These are phyloP conservation scores for Trichoderma sp. DNA, from an alignment of 2,329 filamentous ascomycete species.

Conservation along the genomic window DNA sequence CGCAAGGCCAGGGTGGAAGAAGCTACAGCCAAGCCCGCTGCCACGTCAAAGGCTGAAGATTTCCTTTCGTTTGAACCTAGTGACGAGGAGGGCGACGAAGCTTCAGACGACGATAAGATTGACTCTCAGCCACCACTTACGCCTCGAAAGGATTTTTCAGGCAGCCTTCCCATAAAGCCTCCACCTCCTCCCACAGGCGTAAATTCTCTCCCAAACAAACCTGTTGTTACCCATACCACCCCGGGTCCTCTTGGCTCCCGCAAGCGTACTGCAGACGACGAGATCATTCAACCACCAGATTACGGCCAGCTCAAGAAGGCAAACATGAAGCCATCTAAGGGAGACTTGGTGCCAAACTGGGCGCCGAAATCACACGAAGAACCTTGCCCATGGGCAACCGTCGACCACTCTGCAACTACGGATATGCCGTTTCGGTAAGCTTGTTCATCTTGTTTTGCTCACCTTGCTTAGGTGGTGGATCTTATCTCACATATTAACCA, in stretches of 20 bases:
- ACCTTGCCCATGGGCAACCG: constrained; percentile 63
- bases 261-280: constrained; percentile 74
- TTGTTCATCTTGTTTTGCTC: not conserved
- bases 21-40: constrained; percentile 47
- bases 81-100: constrained; percentile 50
- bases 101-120: constrained; percentile 29
- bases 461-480: not conserved
- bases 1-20: constrained; percentile 78
- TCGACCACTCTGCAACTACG: constrained; percentile 55
- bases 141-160: not conserved
- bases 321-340: constrained; percentile 51
- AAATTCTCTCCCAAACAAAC: constrained; percentile 19
- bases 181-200: constrained; percentile 25
- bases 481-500: not conserved
- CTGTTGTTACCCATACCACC: constrained; percentile 30
- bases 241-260: constrained; percentile 59
- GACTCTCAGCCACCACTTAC: constrained; percentile 25
- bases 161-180: not conserved
- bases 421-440: constrained; percentile 59
- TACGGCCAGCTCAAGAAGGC: constrained; percentile 55
- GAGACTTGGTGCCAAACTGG: constrained; percentile 57
- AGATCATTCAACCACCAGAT: constrained; percentile 62
- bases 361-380: constrained; percentile 43
- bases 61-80: constrained; percentile 85
- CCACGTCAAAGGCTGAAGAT: constrained; percentile 67